phyloP scores from a whole-genome alignment of 2,329 filamentous ascomycete species.

The Capronia epimyces region DNA sequence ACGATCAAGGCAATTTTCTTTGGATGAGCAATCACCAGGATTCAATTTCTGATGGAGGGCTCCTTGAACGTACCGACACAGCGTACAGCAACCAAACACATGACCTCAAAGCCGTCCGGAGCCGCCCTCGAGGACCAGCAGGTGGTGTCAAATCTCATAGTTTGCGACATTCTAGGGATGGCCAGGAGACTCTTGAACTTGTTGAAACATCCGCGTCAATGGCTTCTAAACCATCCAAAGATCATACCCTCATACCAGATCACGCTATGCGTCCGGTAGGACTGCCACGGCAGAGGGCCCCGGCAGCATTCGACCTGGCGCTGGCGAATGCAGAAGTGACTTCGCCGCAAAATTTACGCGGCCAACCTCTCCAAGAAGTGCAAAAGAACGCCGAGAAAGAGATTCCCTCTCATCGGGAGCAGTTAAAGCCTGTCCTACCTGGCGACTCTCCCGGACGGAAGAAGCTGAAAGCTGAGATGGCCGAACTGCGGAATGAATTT shows the following conservation, averaged over 20 bases:
- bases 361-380: conserved; percentile 1
- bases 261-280: conserved; percentile 9
- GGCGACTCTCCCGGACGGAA: conserved; percentile 25
- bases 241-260: conserved; percentile 6
- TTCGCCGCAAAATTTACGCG: conserved; percentile 7
- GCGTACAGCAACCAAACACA: conserved; percentile 15
- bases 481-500: conserved; percentile 23
- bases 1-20: conserved; percentile 43
- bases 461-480: conserved; percentile 21
- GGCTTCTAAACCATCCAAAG: conserved; percentile 6
- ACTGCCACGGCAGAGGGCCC: conserved; percentile 5
- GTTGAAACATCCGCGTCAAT: conserved; percentile 9
- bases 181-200: conserved; percentile 17
- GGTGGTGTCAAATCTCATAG: conserved; percentile 18
- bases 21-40: conserved; percentile 38
- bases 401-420: conserved; percentile 20
- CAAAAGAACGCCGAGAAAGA: conserved; percentile 13
- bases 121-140: conserved; percentile 21
- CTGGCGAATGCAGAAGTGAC: conserved; percentile 9
- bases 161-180: conserved; percentile 9
- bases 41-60: conserved; percentile 12
- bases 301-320: conserved; percentile 16
- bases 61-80: conserved; percentile 23
- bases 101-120: conserved; percentile 17
- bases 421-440: conserved; percentile 16